These are phyloP conservation scores for Saccharomycopsis sp. DNA, from an alignment of 805 yeast genomes.

Conservation along the genomic window DNA sequence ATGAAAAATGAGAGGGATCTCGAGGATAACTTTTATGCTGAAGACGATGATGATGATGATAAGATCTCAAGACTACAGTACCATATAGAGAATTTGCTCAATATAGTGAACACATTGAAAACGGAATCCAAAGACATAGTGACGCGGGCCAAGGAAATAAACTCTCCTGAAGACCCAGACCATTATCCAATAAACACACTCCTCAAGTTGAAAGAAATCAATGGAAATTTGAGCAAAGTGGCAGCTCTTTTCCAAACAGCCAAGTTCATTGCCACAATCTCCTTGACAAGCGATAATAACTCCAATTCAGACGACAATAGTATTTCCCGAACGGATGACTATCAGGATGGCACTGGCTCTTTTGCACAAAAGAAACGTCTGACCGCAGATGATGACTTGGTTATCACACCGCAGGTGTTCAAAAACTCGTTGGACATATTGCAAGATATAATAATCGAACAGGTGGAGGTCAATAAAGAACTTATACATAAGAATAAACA, in stretches of 20 bases:
- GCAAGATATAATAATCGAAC: slow-evolving; percentile 15
- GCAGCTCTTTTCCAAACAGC: slow-evolving; percentile 17
- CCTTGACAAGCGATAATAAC: slow-evolving; percentile 1
- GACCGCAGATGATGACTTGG: neutral
- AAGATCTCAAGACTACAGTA: slow-evolving; percentile 15
- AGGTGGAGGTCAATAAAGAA: slow-evolving; percentile 11
- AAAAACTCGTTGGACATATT: slow-evolving; percentile 11
- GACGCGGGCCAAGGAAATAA: slow-evolving; percentile 5
- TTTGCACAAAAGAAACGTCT: neutral
- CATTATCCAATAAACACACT: slow-evolving; percentile 11
- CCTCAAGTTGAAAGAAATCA: slow-evolving; percentile 7
- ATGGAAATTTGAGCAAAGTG: slow-evolving; percentile 7
- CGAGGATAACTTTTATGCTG: neutral
- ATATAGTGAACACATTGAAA: slow-evolving; percentile 8
- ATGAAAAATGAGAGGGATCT: neutral
- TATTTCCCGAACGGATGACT: neutral
- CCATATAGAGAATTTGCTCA: slow-evolving; percentile 11
- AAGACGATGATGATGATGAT: slow-evolving; percentile 7
- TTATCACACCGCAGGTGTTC: slow-evolving; percentile 12
- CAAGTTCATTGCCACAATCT: slow-evolving; percentile 17
- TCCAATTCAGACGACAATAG: neutral
- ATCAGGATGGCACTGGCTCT: slow-evolving; percentile 8
- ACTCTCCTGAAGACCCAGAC: slow-evolving; percentile 4
- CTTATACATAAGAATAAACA: neutral
- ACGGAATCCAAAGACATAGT: slow-evolving; percentile 6